These are phyloP conservation scores for Metschnikowia peoriensis DNA, from an alignment of 805 yeast species.

Conservation along the genomic window DNA sequence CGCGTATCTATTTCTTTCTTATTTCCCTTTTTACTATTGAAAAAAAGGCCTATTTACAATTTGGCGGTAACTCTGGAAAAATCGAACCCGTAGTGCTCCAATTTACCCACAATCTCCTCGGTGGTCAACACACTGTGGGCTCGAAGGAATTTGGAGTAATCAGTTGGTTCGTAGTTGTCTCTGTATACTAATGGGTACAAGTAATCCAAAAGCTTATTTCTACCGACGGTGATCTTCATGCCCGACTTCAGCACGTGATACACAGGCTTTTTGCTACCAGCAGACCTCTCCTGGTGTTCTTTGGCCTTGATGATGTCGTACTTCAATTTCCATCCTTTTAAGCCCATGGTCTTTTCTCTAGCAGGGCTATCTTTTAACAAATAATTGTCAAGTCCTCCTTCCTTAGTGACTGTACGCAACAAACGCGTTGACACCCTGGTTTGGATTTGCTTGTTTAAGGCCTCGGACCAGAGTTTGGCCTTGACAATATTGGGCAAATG, in stretches of 20 bases:
- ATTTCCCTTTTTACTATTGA: neutral
- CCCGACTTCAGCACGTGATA: slow-evolving; percentile 47
- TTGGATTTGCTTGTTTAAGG: slow-evolving; percentile 54
- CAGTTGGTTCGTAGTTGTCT: slow-evolving; percentile 43
- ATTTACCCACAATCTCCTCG: slow-evolving; percentile 48
- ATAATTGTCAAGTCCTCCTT: slow-evolving; percentile 93
- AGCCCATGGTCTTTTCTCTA: slow-evolving; percentile 88
- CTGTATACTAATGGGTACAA: slow-evolving; percentile 52
- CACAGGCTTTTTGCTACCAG: slow-evolving; percentile 35
- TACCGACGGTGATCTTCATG: slow-evolving; percentile 56
- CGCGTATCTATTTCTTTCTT: too few relatives aligned
- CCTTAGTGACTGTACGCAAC: slow-evolving; percentile 80
- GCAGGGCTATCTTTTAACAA: slow-evolving; percentile 84
- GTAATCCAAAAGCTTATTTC: slow-evolving; percentile 55
- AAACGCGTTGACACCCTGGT: slow-evolving; percentile 76
- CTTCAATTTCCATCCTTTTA: slow-evolving; percentile 87
- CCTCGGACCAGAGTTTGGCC: slow-evolving; percentile 81
- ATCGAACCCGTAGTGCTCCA: slow-evolving; percentile 46
- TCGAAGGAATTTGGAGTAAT: slow-evolving; percentile 47
- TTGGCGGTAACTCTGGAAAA: slow-evolving; percentile 26
- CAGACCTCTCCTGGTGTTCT: slow-evolving; percentile 40
- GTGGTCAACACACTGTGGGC: slow-evolving; percentile 44
- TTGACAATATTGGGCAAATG: slow-evolving; percentile 82
- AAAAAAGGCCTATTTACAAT: slow-evolving; percentile 6
- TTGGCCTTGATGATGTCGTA: slow-evolving; percentile 59